These are phyloP conservation scores for Botrytis cinerea DNA, from an alignment of 2,329 filamentous ascomycete genomes.

Conservation along the genomic window DNA sequence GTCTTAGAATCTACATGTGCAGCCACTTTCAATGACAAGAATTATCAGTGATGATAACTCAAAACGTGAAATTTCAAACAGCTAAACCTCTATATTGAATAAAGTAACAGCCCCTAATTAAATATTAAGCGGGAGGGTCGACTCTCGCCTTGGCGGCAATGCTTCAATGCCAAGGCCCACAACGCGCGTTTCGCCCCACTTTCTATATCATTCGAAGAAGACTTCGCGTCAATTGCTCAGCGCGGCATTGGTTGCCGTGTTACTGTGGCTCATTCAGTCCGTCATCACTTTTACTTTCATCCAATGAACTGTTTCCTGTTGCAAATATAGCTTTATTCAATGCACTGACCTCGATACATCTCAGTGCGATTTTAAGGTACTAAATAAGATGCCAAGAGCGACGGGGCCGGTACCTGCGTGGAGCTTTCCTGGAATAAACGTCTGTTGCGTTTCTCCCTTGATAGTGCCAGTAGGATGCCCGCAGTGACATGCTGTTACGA, in stretches of 20 bases:
- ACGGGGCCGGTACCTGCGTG: neutral
- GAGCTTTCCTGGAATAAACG: neutral
- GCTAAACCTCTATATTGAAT: neutral
- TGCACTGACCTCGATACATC: neutral
- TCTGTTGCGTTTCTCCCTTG: neutral
- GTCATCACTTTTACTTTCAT: neutral
- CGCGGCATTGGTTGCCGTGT: neutral
- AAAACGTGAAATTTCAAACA: neutral
- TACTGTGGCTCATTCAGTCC: neutral
- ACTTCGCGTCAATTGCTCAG: neutral
- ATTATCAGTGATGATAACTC: too few relatives aligned
- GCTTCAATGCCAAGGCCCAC: neutral
- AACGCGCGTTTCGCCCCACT: constrained; percentile 16
- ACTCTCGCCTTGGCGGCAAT: neutral
- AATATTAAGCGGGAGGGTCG: neutral
- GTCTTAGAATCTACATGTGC: neutral
- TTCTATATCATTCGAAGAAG: neutral
- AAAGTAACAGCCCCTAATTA: neutral
- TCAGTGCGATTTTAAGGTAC: neutral
- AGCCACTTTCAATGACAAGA: neutral
- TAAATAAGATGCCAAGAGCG: neutral
- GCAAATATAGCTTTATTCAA: constrained; percentile 1
- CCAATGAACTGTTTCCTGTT: neutral
- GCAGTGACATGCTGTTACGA: neutral
- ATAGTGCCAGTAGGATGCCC: neutral